Percentiles rank a stretch among this genome's conserved stretches.
Conservation (phyloP, 352 stramenopile genomes). For the Pythium grandisporangium region DNA sequence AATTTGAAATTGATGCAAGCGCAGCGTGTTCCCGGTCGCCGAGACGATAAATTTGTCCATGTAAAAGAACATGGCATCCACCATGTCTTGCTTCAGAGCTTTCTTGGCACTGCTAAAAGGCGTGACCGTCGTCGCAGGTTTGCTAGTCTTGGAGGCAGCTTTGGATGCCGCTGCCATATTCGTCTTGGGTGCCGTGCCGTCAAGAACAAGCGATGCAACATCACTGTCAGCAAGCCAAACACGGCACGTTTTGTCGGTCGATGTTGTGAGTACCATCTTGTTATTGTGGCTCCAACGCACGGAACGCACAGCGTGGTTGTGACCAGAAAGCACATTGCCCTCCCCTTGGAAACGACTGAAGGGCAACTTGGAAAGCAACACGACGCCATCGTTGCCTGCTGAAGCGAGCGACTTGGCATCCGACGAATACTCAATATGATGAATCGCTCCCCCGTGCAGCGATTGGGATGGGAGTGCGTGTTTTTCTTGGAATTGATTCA, state of each 20-base stretch:
- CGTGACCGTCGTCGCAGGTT: conserved; percentile 13
- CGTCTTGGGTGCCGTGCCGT: conserved; percentile 19
- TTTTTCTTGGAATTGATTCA: conserved; percentile 54
- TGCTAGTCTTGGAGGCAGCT: conserved; percentile 19
- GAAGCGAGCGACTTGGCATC: conserved; percentile 70
- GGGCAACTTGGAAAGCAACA: conserved; percentile 54
- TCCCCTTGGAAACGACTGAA: conserved; percentile 63
- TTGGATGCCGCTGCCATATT: conserved; percentile 11
- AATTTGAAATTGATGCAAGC: conserved; percentile 70
- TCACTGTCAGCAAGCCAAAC: conserved; percentile 63
- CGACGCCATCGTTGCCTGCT: conserved; percentile 49
- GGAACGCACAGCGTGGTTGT: conserved; percentile 48
- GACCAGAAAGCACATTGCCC: conserved; percentile 54
- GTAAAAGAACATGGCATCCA: conserved; percentile 77
- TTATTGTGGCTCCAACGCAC: conserved; percentile 77
- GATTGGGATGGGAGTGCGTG: conserved; percentile 36
- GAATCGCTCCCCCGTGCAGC: conserved; percentile 59
- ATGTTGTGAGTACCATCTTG: conserved; percentile 56
- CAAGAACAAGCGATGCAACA: conserved; percentile 41
- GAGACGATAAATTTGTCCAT: conserved; percentile 85
- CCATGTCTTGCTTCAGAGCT: conserved; percentile 34
- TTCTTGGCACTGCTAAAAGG: conserved; percentile 36
- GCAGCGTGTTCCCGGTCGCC: conserved; percentile 46
- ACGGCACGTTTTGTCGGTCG: conserved; percentile 53
- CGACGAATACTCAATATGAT: conserved; percentile 67